These are phyloP conservation scores for Saussurea involucrata DNA, from an alignment of 129 eudicot genomes.

Conservation along the genomic window DNA sequence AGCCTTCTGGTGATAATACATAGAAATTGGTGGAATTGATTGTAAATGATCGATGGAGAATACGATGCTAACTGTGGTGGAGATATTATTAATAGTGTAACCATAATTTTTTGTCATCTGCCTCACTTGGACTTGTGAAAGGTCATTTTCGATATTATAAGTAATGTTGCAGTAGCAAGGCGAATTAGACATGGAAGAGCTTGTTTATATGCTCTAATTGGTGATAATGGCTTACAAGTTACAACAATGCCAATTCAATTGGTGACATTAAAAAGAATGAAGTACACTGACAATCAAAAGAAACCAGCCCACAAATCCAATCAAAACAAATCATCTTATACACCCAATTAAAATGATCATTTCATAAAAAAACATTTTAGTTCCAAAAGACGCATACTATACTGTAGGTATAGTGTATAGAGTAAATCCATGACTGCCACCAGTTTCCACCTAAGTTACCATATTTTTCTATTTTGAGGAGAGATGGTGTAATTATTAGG, in stretches of 20 bases:
- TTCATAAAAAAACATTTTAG: not conserved
- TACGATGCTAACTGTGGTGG: not conserved
- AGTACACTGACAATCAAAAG: not conserved
- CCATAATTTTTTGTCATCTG: not conserved
- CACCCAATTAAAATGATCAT: not conserved
- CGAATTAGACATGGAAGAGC: slow-evolving; percentile 1
- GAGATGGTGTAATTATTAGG: not conserved
- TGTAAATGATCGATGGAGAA: slow-evolving; percentile 1
- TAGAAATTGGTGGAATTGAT: slow-evolving; percentile 14
- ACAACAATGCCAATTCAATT: not conserved
- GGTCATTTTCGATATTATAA: not conserved
- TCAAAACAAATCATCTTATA: not conserved
- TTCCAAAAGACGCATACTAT: not conserved
- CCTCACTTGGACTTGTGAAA: not conserved
- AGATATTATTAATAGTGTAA: not conserved
- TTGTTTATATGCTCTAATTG: not conserved
- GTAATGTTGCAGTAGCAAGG: not conserved
- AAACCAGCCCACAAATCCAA: not conserved
- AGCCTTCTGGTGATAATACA: not conserved
- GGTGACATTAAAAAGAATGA: slow-evolving; percentile 3
- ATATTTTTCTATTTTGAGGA: not conserved
- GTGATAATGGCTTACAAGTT: not conserved
- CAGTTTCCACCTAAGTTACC: not conserved
- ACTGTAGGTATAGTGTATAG: not conserved
- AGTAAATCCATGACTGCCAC: slow-evolving; percentile 3